Evolutionary conservation across 805 yeast species (phyloP), one percentile per base, ranked within the genome.

Genomic region (Nakazawaea pomicola): DNA sequence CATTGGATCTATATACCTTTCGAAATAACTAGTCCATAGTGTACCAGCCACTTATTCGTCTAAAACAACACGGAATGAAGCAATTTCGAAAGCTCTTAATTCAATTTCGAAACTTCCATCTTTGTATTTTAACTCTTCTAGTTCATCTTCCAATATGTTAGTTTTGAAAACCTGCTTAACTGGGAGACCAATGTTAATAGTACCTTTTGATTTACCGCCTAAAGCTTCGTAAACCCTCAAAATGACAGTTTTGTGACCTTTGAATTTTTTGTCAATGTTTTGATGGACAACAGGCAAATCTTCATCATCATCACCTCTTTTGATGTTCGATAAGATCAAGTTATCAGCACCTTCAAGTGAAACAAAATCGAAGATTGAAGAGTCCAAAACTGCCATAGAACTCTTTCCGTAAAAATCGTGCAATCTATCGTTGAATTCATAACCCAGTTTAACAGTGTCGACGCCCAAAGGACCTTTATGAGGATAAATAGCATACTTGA

Each of bases 221-320:
- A 91, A 67, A 0, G 95, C 65, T 56, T 91, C 99, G 61, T 89
- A 91, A 1, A 88, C 72, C 51, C 98, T 76, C 23, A 85, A 65
- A 19, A 90, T 68, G 20, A 87, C 64, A 8, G 80, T 72, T 49
- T 70, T 71, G 37, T 66, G 61, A 7, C 72, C 74, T 25, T 57
- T 53, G 39, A 61, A 58, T 34, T 68, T 67, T 33, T 72, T 67
- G 8, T 80, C 76, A 25, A 55, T 56, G 50, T 55, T 53, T 3
- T 47, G 49, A 42, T 76, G 74, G 6, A 63, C 52, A 19, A 64
- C 67, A 25, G 62, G 67, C 32, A 76, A 70, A 34, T 70, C 79
- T 23, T 57, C 66, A 57, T 91, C 97, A 54, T 83, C 88, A 55
- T 90, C 97, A 10, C 87, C 89, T 51, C 98, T 75, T 63, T 93